Conservation (phyloP, 208 protist species). For the Trypanosoma brucei region DNA sequence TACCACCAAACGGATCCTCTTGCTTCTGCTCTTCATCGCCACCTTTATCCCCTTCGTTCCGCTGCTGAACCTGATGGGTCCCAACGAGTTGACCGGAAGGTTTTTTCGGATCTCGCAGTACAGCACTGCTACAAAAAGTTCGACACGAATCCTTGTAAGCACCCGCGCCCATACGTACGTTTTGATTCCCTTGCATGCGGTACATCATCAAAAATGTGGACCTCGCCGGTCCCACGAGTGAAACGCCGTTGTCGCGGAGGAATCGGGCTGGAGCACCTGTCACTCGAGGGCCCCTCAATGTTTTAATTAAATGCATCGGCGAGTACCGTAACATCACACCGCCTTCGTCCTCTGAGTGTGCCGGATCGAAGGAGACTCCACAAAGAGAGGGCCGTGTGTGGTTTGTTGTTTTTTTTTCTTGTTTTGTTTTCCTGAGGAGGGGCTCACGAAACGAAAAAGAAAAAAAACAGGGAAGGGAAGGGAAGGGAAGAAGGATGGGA, state of each 20-base stretch:
- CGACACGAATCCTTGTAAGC: constrained; percentile 6
- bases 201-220: constrained; percentile 13
- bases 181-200: constrained; percentile 7
- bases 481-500: constrained; percentile 3
- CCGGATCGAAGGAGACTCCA: no score
- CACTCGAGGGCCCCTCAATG: background rate
- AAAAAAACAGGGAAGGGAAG: constrained; percentile 1
- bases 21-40: constrained; percentile 42
- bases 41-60: constrained; percentile 50
- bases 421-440: no score
- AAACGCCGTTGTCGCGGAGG: constrained; percentile 17
- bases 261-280: constrained; percentile 3
- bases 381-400: background rate
- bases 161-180: constrained; percentile 3
- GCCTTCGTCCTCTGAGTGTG: background rate
- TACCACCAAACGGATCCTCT: constrained; percentile 53
- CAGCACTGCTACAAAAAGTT: constrained; percentile 13
- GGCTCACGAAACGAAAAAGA: background rate
- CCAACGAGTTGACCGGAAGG: constrained; percentile 41
- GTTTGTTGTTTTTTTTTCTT: constrained; percentile 1
- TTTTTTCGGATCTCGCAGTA: constrained; percentile 17
- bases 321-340: constrained; percentile 11
- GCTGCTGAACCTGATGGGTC: constrained; percentile 35
- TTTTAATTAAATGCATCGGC: constrained; percentile 3
- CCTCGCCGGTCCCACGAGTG: constrained; percentile 9